Evolutionary conservation across 2,329 filamentous ascomycete genomes (phyloP).

Genomic region (Phyllosticta citriasiana): DNA sequence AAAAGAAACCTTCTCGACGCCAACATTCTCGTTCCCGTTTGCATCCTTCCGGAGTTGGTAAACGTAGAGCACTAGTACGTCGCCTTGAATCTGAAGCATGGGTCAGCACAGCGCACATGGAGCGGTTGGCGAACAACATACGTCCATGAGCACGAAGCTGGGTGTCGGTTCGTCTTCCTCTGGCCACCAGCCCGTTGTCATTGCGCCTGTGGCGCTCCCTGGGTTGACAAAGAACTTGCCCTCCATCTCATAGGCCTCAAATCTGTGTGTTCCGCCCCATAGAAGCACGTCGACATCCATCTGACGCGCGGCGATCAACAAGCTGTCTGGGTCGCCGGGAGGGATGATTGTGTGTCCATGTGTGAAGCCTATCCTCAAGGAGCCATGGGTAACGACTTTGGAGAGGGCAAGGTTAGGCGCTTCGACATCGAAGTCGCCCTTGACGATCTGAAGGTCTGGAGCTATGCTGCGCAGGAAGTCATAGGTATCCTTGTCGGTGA

Average conservation of each 20-base stretch:
- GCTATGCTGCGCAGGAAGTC: constrained; percentile 46
- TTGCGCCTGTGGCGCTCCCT: constrained; percentile 56
- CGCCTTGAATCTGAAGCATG: constrained; percentile 69
- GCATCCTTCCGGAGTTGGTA: constrained; percentile 53
- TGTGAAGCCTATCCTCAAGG: constrained; percentile 58
- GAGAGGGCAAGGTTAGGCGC: constrained; percentile 54
- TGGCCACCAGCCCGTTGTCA: constrained; percentile 49
- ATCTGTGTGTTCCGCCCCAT: constrained; percentile 60
- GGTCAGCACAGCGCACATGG: not conserved
- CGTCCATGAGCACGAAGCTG: constrained; percentile 97
- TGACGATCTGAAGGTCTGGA: constrained; percentile 58
- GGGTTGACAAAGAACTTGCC: constrained; percentile 64
- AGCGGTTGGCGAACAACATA: constrained; percentile 44
- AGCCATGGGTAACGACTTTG: constrained; percentile 61
- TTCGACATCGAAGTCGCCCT: constrained; percentile 60
- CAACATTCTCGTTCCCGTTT: constrained; percentile 43
- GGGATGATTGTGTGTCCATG: constrained; percentile 63
- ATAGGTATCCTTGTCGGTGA: constrained; percentile 48
- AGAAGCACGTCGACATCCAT: constrained; percentile 62
- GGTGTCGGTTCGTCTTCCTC: constrained; percentile 61
- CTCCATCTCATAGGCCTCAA: constrained; percentile 63
- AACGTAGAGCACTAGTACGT: constrained; percentile 90
- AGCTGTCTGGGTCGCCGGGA: constrained; percentile 54
- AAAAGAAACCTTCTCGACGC: constrained; percentile 47
- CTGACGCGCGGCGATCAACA: constrained; percentile 58